A percentile compares a stretch with the other conserved stretches of the same genome.
Conservation (phyloP, 1,139 yeast species). For the Suhomyces choctaworum region DNA sequence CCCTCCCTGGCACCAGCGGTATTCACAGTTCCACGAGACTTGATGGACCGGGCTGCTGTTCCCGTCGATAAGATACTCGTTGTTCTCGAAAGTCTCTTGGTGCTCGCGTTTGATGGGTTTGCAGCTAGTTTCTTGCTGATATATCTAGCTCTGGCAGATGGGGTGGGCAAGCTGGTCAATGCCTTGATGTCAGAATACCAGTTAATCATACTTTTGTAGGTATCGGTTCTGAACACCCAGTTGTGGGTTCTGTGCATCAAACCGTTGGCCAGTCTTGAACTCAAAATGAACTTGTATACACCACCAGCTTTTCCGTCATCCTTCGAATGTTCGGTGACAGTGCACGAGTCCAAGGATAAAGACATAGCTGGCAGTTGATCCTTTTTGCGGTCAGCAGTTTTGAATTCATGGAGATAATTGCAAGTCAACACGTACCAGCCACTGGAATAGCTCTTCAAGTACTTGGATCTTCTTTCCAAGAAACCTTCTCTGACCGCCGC, state of each 20-base stretch:
- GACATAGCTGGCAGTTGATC: conserved; percentile 91
- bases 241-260: conserved; percentile 75
- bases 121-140: conserved; percentile 20
- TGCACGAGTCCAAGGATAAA: conserved; percentile 75
- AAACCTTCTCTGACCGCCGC: conserved; percentile 74
- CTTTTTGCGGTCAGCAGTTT: conserved; percentile 74
- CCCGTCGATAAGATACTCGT: conserved; percentile 31
- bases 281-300: conserved; percentile 75
- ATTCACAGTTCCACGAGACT: conserved; percentile 27
- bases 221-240: conserved; percentile 88
- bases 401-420: conserved; percentile 85
- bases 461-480: conserved; percentile 88
- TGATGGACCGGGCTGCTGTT: conserved; percentile 24
- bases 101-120: conserved; percentile 7
- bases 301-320: conserved; percentile 61
- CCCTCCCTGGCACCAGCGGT: conserved; percentile 14
- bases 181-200: conserved; percentile 82
- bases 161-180: conserved; percentile 59
- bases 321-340: conserved; percentile 77
- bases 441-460: conserved; percentile 80
- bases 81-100: conserved; percentile 28
- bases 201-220: conserved; percentile 71
- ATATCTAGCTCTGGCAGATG: conserved; percentile 47
- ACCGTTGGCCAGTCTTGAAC: conserved; percentile 69
- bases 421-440: conserved; percentile 94